A percentile compares a stretch with the other conserved stretches of the same genome.
Evolutionary conservation across 78 protist species (phyloP).

Genomic region (Dictyostelium brefeldianum): DNA sequence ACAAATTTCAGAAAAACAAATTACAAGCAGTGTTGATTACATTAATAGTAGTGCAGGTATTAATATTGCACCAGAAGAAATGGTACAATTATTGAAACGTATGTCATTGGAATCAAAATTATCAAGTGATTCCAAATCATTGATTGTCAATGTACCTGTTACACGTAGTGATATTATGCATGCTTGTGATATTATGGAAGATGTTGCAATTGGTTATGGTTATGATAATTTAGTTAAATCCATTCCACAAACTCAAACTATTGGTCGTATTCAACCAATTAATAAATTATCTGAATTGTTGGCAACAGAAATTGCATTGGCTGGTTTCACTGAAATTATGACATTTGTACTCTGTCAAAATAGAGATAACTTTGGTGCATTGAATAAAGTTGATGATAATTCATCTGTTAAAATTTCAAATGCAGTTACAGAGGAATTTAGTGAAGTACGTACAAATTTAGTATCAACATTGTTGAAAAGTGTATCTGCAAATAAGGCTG

Average conservation of each 20-base stretch:
- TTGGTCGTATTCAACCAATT: constrained; percentile 88
- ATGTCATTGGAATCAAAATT: constrained; percentile 77
- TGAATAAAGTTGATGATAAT: constrained; percentile 76
- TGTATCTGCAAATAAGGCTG: constrained; percentile 74
- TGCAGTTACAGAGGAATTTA: constrained; percentile 91
- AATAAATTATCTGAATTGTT: constrained; percentile 91
- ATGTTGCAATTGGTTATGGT: constrained; percentile 99
- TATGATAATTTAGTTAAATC: constrained; percentile 88
- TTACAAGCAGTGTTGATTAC: constrained; percentile 43
- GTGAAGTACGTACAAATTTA: constrained; percentile 90
- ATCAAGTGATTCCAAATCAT: constrained; percentile 7
- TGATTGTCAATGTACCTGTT: constrained; percentile 37
- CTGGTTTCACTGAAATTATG: constrained; percentile 96
- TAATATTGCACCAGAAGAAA: constrained; percentile 10
- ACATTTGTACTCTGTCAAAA: constrained; percentile 94
- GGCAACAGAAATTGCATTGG: constrained; percentile 90
- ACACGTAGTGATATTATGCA: constrained; percentile 96
- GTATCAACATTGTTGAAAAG: constrained; percentile 96
- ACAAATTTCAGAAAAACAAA: constrained; percentile 39
- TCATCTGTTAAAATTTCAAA: constrained; percentile 86
- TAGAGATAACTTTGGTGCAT: constrained; percentile 84
- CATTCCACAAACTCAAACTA: constrained; percentile 35
- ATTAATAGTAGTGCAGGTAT: constrained; percentile 83
- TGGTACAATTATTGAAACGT: constrained; percentile 59
- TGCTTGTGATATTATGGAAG: constrained; percentile 98